Evolutionary conservation across 441 rosid genomes (phyloP), one percentile per base, ranked within the genome.

Genomic region (Croton laevigatus): DNA sequence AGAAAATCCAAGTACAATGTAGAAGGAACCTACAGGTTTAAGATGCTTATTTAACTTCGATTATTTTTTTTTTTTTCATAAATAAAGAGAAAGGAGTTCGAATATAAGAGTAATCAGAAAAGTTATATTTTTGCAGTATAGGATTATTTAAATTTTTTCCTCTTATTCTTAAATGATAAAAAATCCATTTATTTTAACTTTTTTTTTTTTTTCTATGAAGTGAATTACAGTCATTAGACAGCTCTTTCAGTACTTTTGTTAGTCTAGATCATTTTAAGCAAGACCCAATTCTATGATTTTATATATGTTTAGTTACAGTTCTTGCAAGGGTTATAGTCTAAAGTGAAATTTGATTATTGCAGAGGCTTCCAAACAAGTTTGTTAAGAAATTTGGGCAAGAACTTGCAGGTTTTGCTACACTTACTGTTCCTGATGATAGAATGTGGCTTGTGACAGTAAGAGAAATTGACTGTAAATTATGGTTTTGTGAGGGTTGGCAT

Each of bases 311-410:
- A 55, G 59, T 55, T 4, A 34, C 19, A 34, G 42, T 59, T 34
- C 44, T 59, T 59, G 62, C 10, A 59, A 32, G 42, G 14, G 42
- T 27, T 59, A 14, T 59, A 52, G 3, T 45, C 37, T 40, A 55
- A 40, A 64, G 17, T 66, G 70, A 8, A 12, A 54, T 65, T 54
- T 17, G 65, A 34, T 73, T 48, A 67, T 70, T 84, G 88, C 97
- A 94, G 98, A 86, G 95, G 82, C 87, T 94, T 65, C 98, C 98
- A 38, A 96, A 90, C 64, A 85, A 80, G 78, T 94, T 94, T 78
- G 81, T 85, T 81, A 88, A 79, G 88, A 91, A 74, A 82, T 87
- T 84, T 82, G 89, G 80, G 77, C 88, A 88, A 68, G 97, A 91
- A 71, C 86, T 94, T 19, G 76, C 89, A 14, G 77, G 78, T 69